Conservation (phyloP, 257 asterid species). For the Solanum piurae region DNA sequence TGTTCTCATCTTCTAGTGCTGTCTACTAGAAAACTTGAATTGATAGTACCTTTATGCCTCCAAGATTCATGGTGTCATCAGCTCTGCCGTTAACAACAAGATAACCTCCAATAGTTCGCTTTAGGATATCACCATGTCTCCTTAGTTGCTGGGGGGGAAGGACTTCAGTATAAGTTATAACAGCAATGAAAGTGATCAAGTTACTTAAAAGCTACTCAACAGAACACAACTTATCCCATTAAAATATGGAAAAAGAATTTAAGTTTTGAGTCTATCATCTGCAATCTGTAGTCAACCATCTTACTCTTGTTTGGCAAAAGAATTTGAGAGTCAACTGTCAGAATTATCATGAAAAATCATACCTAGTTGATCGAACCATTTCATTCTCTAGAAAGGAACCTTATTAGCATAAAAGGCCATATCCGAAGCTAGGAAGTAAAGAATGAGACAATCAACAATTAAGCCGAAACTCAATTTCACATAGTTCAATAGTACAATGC, state of each 20-base stretch:
- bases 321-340: background rate
- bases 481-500: background rate
- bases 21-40: background rate
- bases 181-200: background rate
- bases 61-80: slow-evolving; percentile 97
- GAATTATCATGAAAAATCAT: too few relatives aligned
- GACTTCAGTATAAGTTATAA: background rate
- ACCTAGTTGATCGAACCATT: background rate
- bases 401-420: too few relatives aligned
- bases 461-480: background rate
- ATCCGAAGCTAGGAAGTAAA: too few relatives aligned
- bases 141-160: slow-evolving; percentile 51
- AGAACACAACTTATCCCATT: background rate
- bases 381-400: background rate
- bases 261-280: background rate
- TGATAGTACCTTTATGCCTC: slow-evolving; percentile 71
- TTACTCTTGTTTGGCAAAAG: background rate
- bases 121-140: slow-evolving; percentile 81
- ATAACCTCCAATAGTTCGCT: slow-evolving; percentile 69
- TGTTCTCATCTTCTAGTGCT: background rate
- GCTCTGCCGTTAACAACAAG: slow-evolving; percentile 74
- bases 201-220: background rate
- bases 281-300: background rate
- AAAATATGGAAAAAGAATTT: background rate
- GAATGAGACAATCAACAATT: too few relatives aligned